phyloP scores from a whole-genome alignment of 2,329 filamentous ascomycete genomes.

The Knoxdaviesia proteae region DNA sequence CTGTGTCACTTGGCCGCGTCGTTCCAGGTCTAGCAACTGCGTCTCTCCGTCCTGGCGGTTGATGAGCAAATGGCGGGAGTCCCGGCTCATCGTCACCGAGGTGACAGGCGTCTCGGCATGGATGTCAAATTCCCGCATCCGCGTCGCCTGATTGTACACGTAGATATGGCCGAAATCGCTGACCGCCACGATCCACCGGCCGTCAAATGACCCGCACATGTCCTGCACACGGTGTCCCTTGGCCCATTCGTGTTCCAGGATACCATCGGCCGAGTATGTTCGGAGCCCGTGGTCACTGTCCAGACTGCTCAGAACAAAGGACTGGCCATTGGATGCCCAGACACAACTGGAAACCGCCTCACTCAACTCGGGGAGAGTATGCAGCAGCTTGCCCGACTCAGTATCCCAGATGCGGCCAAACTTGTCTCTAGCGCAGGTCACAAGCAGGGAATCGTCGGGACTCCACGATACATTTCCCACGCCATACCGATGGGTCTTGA shows the following conservation, averaged over 20 bases:
- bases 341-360: constrained; percentile 75
- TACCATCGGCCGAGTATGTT: constrained; percentile 47
- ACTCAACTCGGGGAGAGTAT: constrained; percentile 47
- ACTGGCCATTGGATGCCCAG: constrained; percentile 63
- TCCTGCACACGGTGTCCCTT: constrained; percentile 62
- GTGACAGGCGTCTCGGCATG: constrained; percentile 26
- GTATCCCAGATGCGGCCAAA: constrained; percentile 58
- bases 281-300: constrained; percentile 46
- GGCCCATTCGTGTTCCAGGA: constrained; percentile 43
- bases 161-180: constrained; percentile 50
- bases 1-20: constrained; percentile 46
- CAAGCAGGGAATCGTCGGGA: constrained; percentile 68
- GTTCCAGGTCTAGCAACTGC: constrained; percentile 53
- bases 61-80: constrained; percentile 64
- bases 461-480: constrained; percentile 79
- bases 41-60: constrained; percentile 63
- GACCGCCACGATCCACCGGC: constrained; percentile 59
- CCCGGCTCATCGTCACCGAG: constrained; percentile 60
- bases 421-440: constrained; percentile 62
- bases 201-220: constrained; percentile 63
- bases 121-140: constrained; percentile 56
- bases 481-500: constrained; percentile 46
- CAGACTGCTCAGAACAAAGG: constrained; percentile 62
- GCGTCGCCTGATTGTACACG: constrained; percentile 62
- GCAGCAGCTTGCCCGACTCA: constrained; percentile 42